Evolutionary conservation across 2,329 filamentous ascomycete genomes (phyloP), one percentile per base, ranked within the genome.

Genomic region (Esteya vermicola): DNA sequence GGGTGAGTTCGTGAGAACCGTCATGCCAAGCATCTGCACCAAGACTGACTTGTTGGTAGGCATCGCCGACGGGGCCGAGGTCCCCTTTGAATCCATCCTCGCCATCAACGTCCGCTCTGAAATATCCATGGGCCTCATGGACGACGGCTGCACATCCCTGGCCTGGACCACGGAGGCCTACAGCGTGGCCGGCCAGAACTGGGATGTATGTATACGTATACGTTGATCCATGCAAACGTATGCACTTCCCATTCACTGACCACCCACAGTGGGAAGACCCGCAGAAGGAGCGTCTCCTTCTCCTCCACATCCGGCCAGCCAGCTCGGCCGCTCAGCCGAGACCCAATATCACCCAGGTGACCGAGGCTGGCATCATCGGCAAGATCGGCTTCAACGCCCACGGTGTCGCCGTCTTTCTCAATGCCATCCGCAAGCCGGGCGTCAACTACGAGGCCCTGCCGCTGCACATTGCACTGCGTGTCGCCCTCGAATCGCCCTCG

Each of bases 321-420:
- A 4, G 9, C 25, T n/a, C n/a, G 9, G 14, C 34, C 14, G 22
- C n/a, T 4, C 23, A 18, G 8, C 23, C 32, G 20, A 22, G 16
- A 9, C 27, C 21, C 3, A 32, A 31, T 9, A 32, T 38, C 14
- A 25, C 13, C 19, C 28, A 33, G 59, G 59, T 77, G 19, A 77
- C 72, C 0, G 74, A 78, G 38, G 63, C 66, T 0, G 73, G 74
- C 13, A 64, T 78, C 19, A 66, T 81, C 26, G 75, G 74, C 13
- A 81, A 81, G 53, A 78, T 81, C 19, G 77, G 77, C 0, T 60
- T 80, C 47, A 81, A 81, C 49, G 59, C 57, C 14, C 50, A 52
- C 0, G 72, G 75, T 1, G 71, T 81, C 0, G 75, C 73, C 0
- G 67, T 68, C 0, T 70, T 68, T 33, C 58, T 80, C 9, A 81